Conservation (phyloP, 306 rosid species). For the Cicer chorassanicum region DNA sequence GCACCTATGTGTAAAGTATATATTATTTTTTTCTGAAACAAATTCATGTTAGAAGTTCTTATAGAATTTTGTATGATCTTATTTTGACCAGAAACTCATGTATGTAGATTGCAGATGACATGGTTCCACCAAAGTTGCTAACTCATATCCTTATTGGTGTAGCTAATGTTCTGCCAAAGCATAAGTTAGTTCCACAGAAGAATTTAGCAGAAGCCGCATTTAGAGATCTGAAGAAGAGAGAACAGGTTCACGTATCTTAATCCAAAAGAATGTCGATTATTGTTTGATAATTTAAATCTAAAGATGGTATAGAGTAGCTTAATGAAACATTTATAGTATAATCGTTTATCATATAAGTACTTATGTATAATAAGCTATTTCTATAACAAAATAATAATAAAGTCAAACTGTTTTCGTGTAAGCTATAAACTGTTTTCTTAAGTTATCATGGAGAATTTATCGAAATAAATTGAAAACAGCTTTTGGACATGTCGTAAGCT, state of each 20-base stretch:
- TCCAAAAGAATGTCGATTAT: slow-evolving; percentile 8
- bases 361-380: too few species aligned
- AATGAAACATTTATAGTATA: too few species aligned
- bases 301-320: neutral
- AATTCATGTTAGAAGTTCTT: slow-evolving; percentile 19
- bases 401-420: too few species aligned
- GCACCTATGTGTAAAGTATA: slow-evolving; percentile 98
- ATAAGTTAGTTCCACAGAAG: slow-evolving; percentile 88
- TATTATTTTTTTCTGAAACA: slow-evolving; percentile 29
- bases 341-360: too few species aligned
- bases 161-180: slow-evolving; percentile 75
- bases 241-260: slow-evolving; percentile 58
- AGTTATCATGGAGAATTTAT: too few species aligned
- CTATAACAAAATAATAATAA: too few species aligned
- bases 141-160: slow-evolving; percentile 65
- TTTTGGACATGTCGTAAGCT: too few species aligned
- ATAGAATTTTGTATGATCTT: slow-evolving; percentile 25
- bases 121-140: slow-evolving; percentile 78
- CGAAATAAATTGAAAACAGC: too few species aligned
- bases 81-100: slow-evolving; percentile 36
- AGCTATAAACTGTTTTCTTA: too few species aligned
- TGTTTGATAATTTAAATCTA: slow-evolving; percentile 13
- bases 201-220: slow-evolving; percentile 90
- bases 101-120: slow-evolving; percentile 90
- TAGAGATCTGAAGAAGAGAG: slow-evolving; percentile 72